phyloP scores from a whole-genome alignment of 345 rosid species.

The Eutrema japonicum region DNA sequence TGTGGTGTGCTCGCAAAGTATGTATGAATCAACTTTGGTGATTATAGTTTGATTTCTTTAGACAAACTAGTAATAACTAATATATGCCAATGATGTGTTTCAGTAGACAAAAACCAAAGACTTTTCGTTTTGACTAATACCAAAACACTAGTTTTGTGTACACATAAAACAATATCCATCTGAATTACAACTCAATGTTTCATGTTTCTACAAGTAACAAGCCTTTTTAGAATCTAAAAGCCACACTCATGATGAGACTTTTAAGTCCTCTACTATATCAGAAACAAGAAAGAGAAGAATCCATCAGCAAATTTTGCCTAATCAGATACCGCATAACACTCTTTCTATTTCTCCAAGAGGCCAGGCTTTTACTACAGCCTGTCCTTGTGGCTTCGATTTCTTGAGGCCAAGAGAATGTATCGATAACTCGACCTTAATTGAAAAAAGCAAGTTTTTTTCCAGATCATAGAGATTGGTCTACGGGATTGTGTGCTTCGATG shows the following conservation, averaged over 20 bases:
- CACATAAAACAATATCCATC: neutral
- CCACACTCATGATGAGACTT: constrained; percentile 9
- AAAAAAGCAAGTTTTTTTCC: neutral
- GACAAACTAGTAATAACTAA: no score
- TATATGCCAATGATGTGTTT: no score
- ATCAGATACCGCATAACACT: neutral
- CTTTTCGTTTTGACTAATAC: no score
- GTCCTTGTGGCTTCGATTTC: constrained; percentile 20
- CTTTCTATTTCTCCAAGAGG: constrained; percentile 18
- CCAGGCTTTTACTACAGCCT: neutral
- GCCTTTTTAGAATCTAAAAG: constrained; percentile 1
- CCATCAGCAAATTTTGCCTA: neutral
- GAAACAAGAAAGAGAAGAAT: constrained; percentile 7
- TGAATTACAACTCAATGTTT: constrained; percentile 24
- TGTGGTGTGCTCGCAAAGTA: no score
- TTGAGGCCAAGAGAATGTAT: constrained; percentile 21
- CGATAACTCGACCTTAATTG: constrained; percentile 11
- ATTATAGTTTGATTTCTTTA: no score
- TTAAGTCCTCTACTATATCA: neutral
- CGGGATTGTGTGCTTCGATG: constrained; percentile 96
- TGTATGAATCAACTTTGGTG: no score
- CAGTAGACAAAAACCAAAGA: no score
- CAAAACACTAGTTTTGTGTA: constrained; percentile 2
- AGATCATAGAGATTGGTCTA: constrained; percentile 47
- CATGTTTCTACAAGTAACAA: constrained; percentile 24